These are phyloP conservation scores for Edaphochlamys debaryana DNA, from an alignment of 139 green algal species.

Conservation along the genomic window DNA sequence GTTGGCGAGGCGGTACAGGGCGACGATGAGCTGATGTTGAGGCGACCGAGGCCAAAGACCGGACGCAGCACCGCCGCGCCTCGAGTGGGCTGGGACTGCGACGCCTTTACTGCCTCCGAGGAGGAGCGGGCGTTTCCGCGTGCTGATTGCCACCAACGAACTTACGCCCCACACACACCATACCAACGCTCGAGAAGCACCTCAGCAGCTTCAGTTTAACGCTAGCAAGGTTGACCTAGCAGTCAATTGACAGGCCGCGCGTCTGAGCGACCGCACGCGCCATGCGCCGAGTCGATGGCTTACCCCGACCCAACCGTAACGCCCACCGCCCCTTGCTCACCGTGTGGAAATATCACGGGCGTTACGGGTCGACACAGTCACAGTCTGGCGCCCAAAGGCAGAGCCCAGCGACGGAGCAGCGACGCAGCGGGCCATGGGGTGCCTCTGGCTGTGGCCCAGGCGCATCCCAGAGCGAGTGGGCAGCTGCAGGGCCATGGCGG, in stretches of 20 bases:
- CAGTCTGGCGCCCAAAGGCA: neutral
- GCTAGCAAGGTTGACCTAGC: neutral
- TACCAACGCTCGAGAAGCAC: too few species aligned
- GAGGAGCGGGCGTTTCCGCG: too few species aligned
- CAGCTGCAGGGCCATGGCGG: conserved; percentile 9
- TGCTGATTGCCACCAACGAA: neutral
- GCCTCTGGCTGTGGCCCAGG: neutral
- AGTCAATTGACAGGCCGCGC: neutral
- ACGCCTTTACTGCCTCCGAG: too few species aligned
- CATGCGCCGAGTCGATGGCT: neutral
- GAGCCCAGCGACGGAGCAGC: neutral
- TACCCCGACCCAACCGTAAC: neutral
- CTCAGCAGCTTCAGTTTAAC: neutral
- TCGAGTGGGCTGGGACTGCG: too few species aligned
- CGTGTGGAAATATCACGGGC: conserved; percentile 4
- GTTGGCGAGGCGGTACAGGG: too few species aligned
- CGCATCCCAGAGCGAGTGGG: neutral
- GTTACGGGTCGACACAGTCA: neutral
- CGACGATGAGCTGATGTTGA: too few species aligned
- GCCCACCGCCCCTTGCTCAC: neutral
- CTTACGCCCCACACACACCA: neutral
- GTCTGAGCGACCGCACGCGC: too few species aligned
- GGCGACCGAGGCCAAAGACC: too few species aligned
- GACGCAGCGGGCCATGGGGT: neutral
- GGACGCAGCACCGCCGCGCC: too few species aligned